These are phyloP conservation scores for Pseudohalonectria lignicola DNA, from an alignment of 2,329 filamentous ascomycete genomes.

Conservation along the genomic window DNA sequence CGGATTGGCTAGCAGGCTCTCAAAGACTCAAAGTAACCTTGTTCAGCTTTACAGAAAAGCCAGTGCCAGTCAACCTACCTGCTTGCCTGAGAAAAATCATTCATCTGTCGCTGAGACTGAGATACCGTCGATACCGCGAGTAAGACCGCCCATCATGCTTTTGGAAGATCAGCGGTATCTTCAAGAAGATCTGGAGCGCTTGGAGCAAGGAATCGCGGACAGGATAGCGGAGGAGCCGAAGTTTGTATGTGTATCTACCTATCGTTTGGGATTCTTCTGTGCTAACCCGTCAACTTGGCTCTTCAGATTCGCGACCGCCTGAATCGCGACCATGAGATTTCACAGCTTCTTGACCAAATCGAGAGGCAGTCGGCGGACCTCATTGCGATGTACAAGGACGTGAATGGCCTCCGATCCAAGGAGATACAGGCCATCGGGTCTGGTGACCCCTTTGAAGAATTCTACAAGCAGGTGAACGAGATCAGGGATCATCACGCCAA, in stretches of 20 bases:
- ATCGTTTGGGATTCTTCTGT: no score
- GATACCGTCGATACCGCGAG: no score
- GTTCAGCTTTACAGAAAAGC: no score
- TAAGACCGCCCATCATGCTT: slow-evolving; percentile 44
- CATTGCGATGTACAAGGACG: slow-evolving; percentile 75
- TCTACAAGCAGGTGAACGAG: slow-evolving; percentile 72
- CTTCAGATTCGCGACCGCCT: slow-evolving; percentile 74
- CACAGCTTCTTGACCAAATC: slow-evolving; percentile 77
- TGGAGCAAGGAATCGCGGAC: slow-evolving; percentile 89
- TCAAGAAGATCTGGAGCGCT: slow-evolving; percentile 90
- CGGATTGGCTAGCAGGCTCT: no score
- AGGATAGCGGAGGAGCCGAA: slow-evolving; percentile 80
- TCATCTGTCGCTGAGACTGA: no score
- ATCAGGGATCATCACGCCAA: slow-evolving; percentile 82
- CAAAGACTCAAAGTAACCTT: no score
- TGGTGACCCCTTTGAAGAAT: slow-evolving; percentile 81
- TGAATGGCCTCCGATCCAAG: slow-evolving; percentile 55
- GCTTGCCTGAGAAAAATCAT: no score
- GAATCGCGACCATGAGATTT: slow-evolving; percentile 83
- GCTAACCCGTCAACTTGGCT: neutral
- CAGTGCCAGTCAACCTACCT: no score
- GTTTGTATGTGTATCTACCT: slow-evolving; percentile 53
- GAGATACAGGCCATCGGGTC: slow-evolving; percentile 78
- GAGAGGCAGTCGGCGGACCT: slow-evolving; percentile 75
- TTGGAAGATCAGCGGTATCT: slow-evolving; percentile 89